phyloP scores from a whole-genome alignment of 164 flowering plant genomes.

The Santalum album region DNA sequence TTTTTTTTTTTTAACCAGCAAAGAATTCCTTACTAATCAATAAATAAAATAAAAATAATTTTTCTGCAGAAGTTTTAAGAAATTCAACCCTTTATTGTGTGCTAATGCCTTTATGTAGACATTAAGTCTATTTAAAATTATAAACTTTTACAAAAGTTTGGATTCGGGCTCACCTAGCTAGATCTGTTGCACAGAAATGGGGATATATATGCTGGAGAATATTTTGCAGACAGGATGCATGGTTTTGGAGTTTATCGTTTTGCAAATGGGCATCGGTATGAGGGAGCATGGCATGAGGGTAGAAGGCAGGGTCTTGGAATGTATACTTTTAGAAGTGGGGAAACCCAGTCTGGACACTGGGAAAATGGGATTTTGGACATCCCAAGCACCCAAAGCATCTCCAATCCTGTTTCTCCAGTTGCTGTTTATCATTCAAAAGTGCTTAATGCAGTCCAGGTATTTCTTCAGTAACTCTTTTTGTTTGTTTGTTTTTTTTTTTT shows the following conservation, averaged over 20 bases:
- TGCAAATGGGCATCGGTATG: conserved; percentile 45
- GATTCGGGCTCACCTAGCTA: too few relatives aligned
- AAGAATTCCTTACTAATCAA: too few relatives aligned
- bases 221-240: conserved; percentile 56
- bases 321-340: conserved; percentile 52
- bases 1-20: too few relatives aligned
- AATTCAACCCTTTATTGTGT: too few relatives aligned
- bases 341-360: conserved; percentile 53
- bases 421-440: conserved; percentile 44
- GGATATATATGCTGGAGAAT: conserved; percentile 47
- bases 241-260: conserved; percentile 46
- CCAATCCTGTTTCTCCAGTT: conserved; percentile 33
- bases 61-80: too few relatives aligned
- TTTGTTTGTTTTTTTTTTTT: too few relatives aligned
- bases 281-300: conserved; percentile 58
- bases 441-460: conserved; percentile 45
- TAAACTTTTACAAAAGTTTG: too few relatives aligned
- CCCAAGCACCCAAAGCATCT: conserved; percentile 37
- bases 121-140: too few relatives aligned
- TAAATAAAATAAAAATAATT: too few relatives aligned
- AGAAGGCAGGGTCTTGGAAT: conserved; percentile 52
- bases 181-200: conserved; percentile 35
- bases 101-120: too few relatives aligned
- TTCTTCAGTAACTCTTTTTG: background rate
- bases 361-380: conserved; percentile 40